phyloP scores from a whole-genome alignment of 2,329 filamentous ascomycete genomes.

The Cephalotrichum gorgonifer region DNA sequence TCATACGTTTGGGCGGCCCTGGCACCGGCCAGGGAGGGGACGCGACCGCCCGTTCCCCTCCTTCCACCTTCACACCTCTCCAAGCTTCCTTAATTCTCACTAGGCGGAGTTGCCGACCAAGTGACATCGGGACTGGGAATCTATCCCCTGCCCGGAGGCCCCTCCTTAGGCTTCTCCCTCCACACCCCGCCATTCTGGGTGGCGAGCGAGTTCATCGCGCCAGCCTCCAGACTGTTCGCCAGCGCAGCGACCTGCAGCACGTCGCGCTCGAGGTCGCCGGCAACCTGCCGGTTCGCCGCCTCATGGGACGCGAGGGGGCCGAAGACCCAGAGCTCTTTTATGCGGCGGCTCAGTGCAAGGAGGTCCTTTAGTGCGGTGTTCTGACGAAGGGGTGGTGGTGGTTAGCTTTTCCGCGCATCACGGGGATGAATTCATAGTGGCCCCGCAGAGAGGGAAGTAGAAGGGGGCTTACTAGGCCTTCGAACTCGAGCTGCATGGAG shows the following conservation, averaged over 20 bases:
- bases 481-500: constrained; percentile 34
- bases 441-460: not conserved
- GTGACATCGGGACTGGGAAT: not conserved
- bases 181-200: constrained; percentile 24
- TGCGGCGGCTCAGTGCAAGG: constrained; percentile 28
- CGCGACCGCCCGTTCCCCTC: too few species aligned
- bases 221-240: constrained; percentile 22
- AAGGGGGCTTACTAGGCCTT: constrained; percentile 25
- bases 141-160: not conserved
- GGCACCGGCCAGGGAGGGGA: too few species aligned
- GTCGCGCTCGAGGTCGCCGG: constrained; percentile 24
- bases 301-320: constrained; percentile 28
- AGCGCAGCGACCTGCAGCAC: constrained; percentile 22
- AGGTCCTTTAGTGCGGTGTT: constrained; percentile 34
- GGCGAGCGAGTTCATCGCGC: constrained; percentile 22
- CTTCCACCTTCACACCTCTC: too few species aligned
- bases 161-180: constrained; percentile 16
- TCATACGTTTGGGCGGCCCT: too few species aligned
- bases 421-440: too few species aligned
- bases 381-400: constrained; percentile 11
- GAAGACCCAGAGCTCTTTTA: constrained; percentile 36
- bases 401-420: not conserved
- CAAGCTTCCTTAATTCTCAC: too few species aligned
- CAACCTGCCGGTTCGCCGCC: constrained; percentile 21
- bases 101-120: too few species aligned